These are phyloP conservation scores for Aristolochia contorta DNA, from an alignment of 164 flowering plant genomes.

Conservation along the genomic window DNA sequence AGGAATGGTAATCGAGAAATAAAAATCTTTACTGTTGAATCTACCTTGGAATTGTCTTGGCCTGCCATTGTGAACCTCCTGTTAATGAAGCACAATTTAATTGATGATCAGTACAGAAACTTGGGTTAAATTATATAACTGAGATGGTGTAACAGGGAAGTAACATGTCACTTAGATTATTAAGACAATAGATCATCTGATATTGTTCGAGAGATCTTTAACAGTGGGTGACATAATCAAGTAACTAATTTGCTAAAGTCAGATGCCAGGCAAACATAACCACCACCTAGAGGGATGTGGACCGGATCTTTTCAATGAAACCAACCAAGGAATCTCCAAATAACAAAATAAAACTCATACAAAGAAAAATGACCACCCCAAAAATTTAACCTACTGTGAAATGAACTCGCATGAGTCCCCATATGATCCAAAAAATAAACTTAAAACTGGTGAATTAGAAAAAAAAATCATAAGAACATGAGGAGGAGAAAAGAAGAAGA, in stretches of 20 bases:
- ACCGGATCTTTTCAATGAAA: no score
- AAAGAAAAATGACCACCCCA: slow-evolving; percentile 6
- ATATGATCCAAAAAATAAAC: not conserved
- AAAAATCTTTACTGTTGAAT: not conserved
- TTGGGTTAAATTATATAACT: not conserved
- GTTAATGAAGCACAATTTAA: not conserved
- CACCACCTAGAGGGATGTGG: no score
- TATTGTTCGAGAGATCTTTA: not conserved
- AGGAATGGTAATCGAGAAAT: not conserved
- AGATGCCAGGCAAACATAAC: no score
- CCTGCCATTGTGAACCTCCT: slow-evolving; percentile 28
- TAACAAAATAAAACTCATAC: slow-evolving; percentile 7
- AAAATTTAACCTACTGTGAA: not conserved
- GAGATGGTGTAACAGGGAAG: not conserved
- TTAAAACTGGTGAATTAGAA: not conserved
- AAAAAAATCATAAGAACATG: not conserved
- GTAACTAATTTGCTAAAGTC: not conserved
- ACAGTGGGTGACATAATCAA: not conserved
- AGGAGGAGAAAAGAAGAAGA: not conserved
- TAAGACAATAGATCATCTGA: not conserved
- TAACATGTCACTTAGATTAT: not conserved
- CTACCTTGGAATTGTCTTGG: slow-evolving; percentile 42
- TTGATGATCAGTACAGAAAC: not conserved
- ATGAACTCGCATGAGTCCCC: not conserved
- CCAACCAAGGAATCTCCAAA: slow-evolving; percentile 31